Evolutionary conservation across 257 asterid species (phyloP).

Genomic region (Gynochthodes officinalis): DNA sequence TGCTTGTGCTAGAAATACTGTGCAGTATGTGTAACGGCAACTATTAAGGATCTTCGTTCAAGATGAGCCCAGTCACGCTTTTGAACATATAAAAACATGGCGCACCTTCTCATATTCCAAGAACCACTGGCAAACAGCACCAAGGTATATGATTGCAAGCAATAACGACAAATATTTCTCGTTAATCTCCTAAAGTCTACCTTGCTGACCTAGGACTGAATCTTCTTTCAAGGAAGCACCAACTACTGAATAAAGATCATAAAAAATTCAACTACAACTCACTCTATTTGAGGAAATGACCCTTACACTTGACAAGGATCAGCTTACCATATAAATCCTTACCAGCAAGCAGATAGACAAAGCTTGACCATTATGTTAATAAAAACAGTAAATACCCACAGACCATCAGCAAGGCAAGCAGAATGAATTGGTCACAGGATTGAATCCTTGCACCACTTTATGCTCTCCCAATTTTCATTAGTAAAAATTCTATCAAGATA

Average conservation of each 20-base stretch:
- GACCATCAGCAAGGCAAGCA: not conserved
- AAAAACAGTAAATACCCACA: not conserved
- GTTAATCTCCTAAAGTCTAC: not conserved
- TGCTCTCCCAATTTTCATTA: slow-evolving; percentile 6
- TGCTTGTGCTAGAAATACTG: not conserved
- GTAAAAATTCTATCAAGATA: slow-evolving; percentile 11
- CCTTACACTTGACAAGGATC: not conserved
- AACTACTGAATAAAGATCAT: not conserved
- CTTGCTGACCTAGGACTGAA: not conserved
- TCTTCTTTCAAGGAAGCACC: not conserved
- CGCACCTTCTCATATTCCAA: not conserved
- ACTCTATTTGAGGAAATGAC: not conserved
- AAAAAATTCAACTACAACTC: not conserved
- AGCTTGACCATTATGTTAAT: not conserved
- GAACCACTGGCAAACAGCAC: not conserved
- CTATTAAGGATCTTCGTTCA: not conserved
- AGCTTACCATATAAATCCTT: not conserved
- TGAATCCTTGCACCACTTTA: not conserved
- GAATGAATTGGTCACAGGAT: not conserved
- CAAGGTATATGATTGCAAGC: not conserved
- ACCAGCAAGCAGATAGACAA: not conserved
- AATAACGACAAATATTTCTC: not conserved
- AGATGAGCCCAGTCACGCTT: not conserved
- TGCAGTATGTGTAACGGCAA: not conserved
- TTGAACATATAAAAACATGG: not conserved